A percentile compares a stretch with the other conserved stretches of the same genome.
Conservation (phyloP, 1,139 yeast genomes). For the Taphrina flavorubra region DNA sequence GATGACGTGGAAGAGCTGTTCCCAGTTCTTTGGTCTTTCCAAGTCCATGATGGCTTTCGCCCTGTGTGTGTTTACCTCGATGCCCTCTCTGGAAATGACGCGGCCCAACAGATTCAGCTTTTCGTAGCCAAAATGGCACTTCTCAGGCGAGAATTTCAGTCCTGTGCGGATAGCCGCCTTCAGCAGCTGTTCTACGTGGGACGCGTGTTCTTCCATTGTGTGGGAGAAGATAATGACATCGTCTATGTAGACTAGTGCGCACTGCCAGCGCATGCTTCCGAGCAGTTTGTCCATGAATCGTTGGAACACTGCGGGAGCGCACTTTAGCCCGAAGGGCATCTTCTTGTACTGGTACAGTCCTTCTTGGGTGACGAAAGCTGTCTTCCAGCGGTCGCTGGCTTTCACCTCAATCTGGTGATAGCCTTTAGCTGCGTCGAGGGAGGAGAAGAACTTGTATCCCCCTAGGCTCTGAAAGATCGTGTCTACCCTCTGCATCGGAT, state of each 20-base stretch:
- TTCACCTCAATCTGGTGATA: conserved; percentile 47
- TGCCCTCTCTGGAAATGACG: too few relatives aligned
- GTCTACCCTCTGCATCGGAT: conserved; percentile 49
- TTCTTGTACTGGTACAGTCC: conserved; percentile 48
- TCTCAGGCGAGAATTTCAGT: too few relatives aligned
- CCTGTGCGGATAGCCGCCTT: too few relatives aligned
- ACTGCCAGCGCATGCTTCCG: conserved; percentile 41
- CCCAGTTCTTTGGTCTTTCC: too few relatives aligned
- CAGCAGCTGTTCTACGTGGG: conserved; percentile 7
- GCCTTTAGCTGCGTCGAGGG: conserved; percentile 47
- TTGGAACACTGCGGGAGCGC: conserved; percentile 48
- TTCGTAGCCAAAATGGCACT: too few relatives aligned
- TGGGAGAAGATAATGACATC: conserved; percentile 48
- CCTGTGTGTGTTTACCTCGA: too few relatives aligned
- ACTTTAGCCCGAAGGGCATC: conserved; percentile 48
- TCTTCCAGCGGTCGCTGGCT: conserved; percentile 50
- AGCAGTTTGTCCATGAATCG: conserved; percentile 45
- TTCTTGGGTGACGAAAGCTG: conserved; percentile 45
- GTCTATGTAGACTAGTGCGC: conserved; percentile 49
- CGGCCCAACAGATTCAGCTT: too few relatives aligned
- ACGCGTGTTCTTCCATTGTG: background rate
- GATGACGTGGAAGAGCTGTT: too few relatives aligned
- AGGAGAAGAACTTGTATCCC: conserved; percentile 42
- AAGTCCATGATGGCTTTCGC: too few relatives aligned
- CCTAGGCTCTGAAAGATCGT: conserved; percentile 39